These are phyloP conservation scores for Pelargonium nanum DNA, from an alignment of 345 rosid species.

Conservation along the genomic window DNA sequence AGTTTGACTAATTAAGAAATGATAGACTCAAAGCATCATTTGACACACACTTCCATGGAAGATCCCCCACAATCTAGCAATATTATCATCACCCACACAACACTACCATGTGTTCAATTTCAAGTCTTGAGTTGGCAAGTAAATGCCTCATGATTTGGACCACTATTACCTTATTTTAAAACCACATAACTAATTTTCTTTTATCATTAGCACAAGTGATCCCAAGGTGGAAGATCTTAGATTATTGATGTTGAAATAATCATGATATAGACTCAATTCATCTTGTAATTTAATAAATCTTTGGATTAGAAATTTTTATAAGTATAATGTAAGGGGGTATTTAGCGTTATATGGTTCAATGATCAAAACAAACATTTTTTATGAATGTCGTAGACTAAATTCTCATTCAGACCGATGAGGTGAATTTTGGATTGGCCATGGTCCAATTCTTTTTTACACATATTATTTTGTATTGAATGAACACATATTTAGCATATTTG, in stretches of 20 bases:
- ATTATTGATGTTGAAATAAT: background rate
- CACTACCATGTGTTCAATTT: background rate
- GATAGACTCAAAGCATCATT: constrained; percentile 13
- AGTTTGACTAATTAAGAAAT: background rate
- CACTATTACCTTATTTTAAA: constrained; percentile 3
- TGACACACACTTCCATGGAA: constrained; percentile 11
- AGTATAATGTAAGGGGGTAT: no score
- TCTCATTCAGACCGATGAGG: no score
- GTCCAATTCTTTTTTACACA: no score
- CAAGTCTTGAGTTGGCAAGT: constrained; percentile 2
- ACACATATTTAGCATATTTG: no score
- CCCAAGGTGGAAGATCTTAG: background rate
- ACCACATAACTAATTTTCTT: background rate
- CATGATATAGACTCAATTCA: no score
- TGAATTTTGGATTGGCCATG: no score
- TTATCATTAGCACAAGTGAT: background rate
- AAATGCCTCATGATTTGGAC: constrained; percentile 11
- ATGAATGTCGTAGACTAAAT: no score
- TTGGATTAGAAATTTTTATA: no score
- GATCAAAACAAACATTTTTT: no score
- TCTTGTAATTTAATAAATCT: no score
- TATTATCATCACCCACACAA: background rate
- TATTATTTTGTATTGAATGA: no score
- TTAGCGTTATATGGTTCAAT: no score
- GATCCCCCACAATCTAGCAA: constrained; percentile 8